A percentile compares a stretch with the other conserved stretches of the same genome.
Evolutionary conservation across 2,329 filamentous ascomycete species (phyloP).

Genomic region (Fusarium udum): DNA sequence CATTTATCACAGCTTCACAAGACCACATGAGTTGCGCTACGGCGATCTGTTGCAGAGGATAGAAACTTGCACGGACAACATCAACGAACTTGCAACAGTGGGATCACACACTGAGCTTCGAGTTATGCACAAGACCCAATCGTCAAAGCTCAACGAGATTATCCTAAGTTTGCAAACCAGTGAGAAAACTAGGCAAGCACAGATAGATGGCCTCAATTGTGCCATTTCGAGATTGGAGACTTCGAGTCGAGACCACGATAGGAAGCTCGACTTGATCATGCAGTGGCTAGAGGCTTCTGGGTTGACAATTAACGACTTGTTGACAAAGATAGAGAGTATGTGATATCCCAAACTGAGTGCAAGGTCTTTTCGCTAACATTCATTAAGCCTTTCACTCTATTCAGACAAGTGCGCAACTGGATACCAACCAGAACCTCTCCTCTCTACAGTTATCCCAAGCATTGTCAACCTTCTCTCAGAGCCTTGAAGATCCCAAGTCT

Average conservation of each 20-base stretch:
- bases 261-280: not conserved
- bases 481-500: not conserved
- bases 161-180: not conserved
- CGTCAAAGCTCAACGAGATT: not conserved
- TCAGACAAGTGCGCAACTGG: not conserved
- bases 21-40: constrained; percentile 2
- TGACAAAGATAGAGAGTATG: constrained; percentile 2
- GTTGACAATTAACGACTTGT: not conserved
- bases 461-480: not conserved
- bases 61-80: not conserved
- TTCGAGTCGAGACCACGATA: not conserved
- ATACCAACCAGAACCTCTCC: constrained; percentile 8
- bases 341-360: fast-evolving
- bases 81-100: not conserved
- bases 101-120: not conserved
- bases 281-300: not conserved
- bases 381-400: not conserved
- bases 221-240: not conserved
- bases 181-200: not conserved
- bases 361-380: fast-evolving
- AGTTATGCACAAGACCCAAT: not conserved
- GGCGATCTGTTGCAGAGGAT: not conserved
- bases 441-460: constrained; percentile 2
- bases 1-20: constrained; percentile 7
- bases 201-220: not conserved